A percentile compares a stretch with the other conserved stretches of the same genome.
Conservation (phyloP, 1,139 yeast species). For the Zygoascus sp. region DNA sequence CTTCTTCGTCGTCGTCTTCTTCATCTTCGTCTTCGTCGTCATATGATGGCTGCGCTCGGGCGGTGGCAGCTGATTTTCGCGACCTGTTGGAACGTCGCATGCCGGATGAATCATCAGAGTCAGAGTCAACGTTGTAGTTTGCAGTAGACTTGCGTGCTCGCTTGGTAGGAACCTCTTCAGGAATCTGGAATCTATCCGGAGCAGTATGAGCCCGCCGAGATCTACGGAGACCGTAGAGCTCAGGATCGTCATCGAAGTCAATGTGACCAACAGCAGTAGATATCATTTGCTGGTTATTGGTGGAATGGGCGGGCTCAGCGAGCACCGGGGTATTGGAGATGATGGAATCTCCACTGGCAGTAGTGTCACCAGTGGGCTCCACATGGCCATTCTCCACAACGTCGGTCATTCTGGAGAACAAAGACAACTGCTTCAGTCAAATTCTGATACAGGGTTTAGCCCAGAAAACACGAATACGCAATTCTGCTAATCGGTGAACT, state of each 20-base stretch:
- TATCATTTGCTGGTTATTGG: neutral
- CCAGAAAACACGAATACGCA: neutral
- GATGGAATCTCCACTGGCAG: slow-evolving; percentile 4
- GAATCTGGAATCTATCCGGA: slow-evolving; percentile 44
- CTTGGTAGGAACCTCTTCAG: slow-evolving; percentile 31
- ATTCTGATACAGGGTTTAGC: no score
- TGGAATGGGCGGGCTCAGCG: neutral
- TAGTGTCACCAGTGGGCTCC: slow-evolving; percentile 2
- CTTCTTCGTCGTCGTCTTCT: slow-evolving; percentile 34
- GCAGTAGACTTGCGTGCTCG: slow-evolving; percentile 13
- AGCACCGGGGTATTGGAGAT: slow-evolving; percentile 9
- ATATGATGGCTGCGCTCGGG: slow-evolving; percentile 13
- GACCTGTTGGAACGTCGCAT: slow-evolving; percentile 15
- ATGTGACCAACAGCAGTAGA: slow-evolving; percentile 10
- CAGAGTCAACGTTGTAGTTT: slow-evolving; percentile 24
- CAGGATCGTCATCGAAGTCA: slow-evolving; percentile 53
- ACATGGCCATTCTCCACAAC: neutral
- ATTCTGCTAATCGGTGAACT: neutral
- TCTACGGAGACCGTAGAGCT: slow-evolving; percentile 85
- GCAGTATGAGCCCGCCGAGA: slow-evolving; percentile 66
- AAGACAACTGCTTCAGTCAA: no score
- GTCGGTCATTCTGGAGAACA: no score
- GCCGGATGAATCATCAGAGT: slow-evolving; percentile 22
- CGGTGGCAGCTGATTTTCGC: slow-evolving; percentile 11
- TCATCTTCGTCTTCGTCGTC: slow-evolving; percentile 25